These are phyloP conservation scores for Cenchrus fungigraminus DNA, from an alignment of 176 grass and related monocot genomes.

Conservation along the genomic window DNA sequence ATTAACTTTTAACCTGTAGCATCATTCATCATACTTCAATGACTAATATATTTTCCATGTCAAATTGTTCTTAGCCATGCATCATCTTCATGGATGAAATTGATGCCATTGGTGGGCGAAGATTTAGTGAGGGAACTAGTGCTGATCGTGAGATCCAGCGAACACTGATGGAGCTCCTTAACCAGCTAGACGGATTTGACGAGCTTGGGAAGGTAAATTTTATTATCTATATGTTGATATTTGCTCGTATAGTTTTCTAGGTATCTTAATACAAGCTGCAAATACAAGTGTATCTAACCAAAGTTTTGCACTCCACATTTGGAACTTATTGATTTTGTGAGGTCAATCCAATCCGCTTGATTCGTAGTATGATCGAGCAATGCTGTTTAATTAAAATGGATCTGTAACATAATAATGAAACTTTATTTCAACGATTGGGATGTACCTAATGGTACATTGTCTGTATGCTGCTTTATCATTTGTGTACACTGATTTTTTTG, in stretches of 20 bases:
- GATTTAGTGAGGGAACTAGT: slow-evolving; percentile 99
- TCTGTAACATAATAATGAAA: background rate
- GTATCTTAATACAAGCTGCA: background rate
- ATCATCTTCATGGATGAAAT: slow-evolving; percentile 99
- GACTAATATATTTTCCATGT: background rate
- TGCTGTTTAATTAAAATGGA: background rate
- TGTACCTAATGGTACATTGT: background rate
- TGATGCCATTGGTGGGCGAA: slow-evolving; percentile 93
- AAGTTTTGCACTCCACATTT: slow-evolving; percentile 9
- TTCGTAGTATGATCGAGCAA: background rate
- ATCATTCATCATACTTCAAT: slow-evolving; percentile 10
- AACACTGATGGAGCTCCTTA: slow-evolving; percentile 96
- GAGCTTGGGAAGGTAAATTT: slow-evolving; percentile 90
- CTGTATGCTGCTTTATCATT: slow-evolving; percentile 1
- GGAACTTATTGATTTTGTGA: background rate
- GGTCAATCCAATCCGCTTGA: background rate
- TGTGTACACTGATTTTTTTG: background rate
- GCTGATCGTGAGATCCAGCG: slow-evolving; percentile 98
- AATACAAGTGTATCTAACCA: background rate
- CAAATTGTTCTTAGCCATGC: slow-evolving; percentile 71
- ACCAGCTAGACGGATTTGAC: slow-evolving; percentile 97
- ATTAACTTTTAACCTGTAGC: background rate
- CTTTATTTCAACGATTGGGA: background rate
- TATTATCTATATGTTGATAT: slow-evolving; percentile 19
- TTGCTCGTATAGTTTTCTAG: slow-evolving; percentile 4